Conservation (phyloP, 179 eudicot genomes). For the Camellia oleifera region DNA sequence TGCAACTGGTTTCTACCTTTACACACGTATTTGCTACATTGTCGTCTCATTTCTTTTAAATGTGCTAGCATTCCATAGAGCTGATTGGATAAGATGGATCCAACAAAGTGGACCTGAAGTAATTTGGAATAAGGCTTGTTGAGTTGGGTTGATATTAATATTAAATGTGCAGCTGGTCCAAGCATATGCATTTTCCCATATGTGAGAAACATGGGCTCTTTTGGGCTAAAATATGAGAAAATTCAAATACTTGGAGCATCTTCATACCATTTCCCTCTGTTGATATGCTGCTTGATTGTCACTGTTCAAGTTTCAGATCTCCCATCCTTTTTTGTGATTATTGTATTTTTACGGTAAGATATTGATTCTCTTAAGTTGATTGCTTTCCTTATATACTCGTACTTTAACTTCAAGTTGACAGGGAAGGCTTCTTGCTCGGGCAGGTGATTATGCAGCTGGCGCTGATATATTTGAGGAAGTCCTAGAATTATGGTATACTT, state of each 20-base stretch:
- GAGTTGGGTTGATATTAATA: neutral
- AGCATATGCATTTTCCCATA: neutral
- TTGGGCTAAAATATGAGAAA: neutral
- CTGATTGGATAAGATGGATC: neutral
- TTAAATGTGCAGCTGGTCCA: neutral
- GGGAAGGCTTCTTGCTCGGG: slow-evolving; percentile 98
- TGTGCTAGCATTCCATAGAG: neutral
- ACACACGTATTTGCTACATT: no score
- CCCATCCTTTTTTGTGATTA: slow-evolving; percentile 3
- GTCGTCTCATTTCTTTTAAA: neutral
- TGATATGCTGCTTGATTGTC: neutral
- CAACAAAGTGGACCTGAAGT: neutral
- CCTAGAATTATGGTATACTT: slow-evolving; percentile 69
- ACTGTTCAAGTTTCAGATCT: neutral
- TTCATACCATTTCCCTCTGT: neutral
- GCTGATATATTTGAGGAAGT: slow-evolving; percentile 70
- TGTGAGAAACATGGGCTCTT: neutral
- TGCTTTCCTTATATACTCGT: slow-evolving; percentile 45
- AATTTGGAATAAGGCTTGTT: neutral
- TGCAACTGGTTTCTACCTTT: no score
- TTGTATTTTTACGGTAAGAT: neutral
- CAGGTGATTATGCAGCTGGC: slow-evolving; percentile 81
- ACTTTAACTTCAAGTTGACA: slow-evolving; percentile 87
- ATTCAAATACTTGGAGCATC: neutral
- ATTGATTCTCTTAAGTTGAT: neutral